Conservation (phyloP, 352 stramenopile genomes). For the Phytophthora pisi region DNA sequence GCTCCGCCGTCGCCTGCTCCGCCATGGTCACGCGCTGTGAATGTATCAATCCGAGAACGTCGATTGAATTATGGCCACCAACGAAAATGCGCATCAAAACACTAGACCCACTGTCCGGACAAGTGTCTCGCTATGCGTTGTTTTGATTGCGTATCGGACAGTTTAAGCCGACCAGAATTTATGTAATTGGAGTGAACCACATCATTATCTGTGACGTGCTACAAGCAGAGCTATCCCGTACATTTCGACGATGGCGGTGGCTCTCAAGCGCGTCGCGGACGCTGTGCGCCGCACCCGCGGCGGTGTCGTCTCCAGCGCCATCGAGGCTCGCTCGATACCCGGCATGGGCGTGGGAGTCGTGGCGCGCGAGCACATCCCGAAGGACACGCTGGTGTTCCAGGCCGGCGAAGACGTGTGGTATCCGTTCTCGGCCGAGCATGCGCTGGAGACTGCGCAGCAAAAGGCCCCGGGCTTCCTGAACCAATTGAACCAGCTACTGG, state of each 20-base stretch:
- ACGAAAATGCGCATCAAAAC: conserved; percentile 32
- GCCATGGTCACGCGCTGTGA: conserved; percentile 33
- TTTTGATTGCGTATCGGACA: conserved; percentile 8
- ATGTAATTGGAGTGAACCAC: conserved; percentile 8
- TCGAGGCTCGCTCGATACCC: conserved; percentile 53
- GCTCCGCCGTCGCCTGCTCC: conserved; percentile 48
- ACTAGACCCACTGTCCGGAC: conserved; percentile 10
- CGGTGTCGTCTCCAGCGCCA: conserved; percentile 54
- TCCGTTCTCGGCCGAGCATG: conserved; percentile 76
- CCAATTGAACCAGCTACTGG: conserved; percentile 60
- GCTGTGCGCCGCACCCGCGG: conserved; percentile 57
- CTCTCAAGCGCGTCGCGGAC: conserved; percentile 57
- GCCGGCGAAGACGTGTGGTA: conserved; percentile 63
- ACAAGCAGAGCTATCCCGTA: conserved; percentile 2
- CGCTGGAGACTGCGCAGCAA: conserved; percentile 59
- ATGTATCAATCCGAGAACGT: not conserved
- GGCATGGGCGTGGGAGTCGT: conserved; percentile 75
- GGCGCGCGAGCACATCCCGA: conserved; percentile 55
- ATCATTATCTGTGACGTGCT: conserved; percentile 23
- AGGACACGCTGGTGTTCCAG: conserved; percentile 69
- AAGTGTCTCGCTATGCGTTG: conserved; percentile 6
- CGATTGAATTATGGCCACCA: conserved; percentile 34
- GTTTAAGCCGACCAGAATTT: conserved; percentile 2
- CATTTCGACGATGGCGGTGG: conserved; percentile 34
- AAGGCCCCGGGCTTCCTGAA: conserved; percentile 70